Evolutionary conservation across 441 rosid species (phyloP), one percentile per base, ranked within the genome.

Genomic region (Adansonia grandidieri): DNA sequence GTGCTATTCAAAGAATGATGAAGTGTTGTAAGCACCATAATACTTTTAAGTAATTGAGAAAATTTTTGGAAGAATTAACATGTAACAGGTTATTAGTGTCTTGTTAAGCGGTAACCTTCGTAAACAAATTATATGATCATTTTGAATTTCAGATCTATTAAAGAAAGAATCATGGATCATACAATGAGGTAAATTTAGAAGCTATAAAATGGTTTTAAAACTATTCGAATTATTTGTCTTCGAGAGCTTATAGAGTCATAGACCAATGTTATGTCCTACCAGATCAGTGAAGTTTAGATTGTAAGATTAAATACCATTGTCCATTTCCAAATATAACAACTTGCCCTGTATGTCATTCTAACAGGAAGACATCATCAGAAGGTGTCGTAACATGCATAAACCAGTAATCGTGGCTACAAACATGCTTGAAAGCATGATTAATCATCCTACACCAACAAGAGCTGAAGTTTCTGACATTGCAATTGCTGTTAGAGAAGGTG

Each of bases 391-490:
- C 60, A 91, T 96, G 96, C 90, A 88, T 67, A 96, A 96, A 83
- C 94, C 98, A 7, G 98, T 96, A 63, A 96, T 96, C 75, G 98
- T 96, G 1, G 99, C 99, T 6, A 94, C 99, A 65, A 96, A 94
- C 82, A 96, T 96, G 99, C 88, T 96, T 64, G 99, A 96, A 85
- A 96, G 99, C 84, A 96, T 96, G 99, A 94, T 96, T 79, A 84
- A 87, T 80, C 99, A 94, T 86, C 99, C 99, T 51, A 96, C 98
- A 14, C 99, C 99, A 69, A 96, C 99, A 72, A 91, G 99, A 84
- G 99, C 99, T n/a, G 99, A 96, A 90, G 99, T 96, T 77, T 90
- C 98, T 40, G 99, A 96, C 82, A 94, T 96, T 57, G 97, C 99
- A 63, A 92, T 96, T 81, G 98, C 99, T 68, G 98, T 96, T 45